Percentiles rank a stretch among this genome's conserved stretches.
Conservation (phyloP, 148 eudicot genomes). For the Amaranthus cruentus region DNA sequence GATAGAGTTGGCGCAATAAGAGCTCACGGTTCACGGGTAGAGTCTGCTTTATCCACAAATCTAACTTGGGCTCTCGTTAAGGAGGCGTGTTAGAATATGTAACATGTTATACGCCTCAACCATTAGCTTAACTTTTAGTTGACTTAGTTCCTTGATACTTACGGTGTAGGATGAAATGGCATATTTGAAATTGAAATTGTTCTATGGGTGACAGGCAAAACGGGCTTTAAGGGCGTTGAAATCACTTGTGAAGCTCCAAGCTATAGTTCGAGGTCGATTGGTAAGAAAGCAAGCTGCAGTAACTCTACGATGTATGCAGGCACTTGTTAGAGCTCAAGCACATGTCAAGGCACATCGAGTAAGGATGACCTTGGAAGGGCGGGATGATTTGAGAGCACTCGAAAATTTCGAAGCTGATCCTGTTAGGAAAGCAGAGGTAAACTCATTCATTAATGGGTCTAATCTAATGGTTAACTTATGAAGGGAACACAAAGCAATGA, state of each 20-base stretch:
- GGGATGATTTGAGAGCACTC: conserved; percentile 13
- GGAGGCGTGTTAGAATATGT: too few relatives aligned
- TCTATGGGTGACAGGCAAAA: conserved; percentile 43
- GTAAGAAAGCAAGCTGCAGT: conserved; percentile 85
- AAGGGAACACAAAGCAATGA: too few relatives aligned
- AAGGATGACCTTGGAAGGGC: conserved; percentile 38
- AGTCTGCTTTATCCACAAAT: too few relatives aligned
- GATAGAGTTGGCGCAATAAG: too few relatives aligned
- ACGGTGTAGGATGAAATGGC: too few relatives aligned
- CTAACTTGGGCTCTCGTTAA: too few relatives aligned
- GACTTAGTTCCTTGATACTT: too few relatives aligned
- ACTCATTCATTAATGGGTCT: neutral
- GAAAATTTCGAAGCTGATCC: conserved; percentile 38
- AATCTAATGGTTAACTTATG: neutral
- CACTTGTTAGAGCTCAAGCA: conserved; percentile 80
- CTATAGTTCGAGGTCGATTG: conserved; percentile 75
- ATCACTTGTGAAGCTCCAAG: conserved; percentile 78
- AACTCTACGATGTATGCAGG: conserved; percentile 85
- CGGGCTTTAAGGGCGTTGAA: conserved; percentile 78
- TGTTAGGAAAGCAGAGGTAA: conserved; percentile 63
- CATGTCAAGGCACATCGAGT: conserved; percentile 49
- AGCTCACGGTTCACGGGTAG: too few relatives aligned
- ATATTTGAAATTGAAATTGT: neutral
- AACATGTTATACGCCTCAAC: too few relatives aligned
- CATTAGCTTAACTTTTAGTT: too few relatives aligned